Conservation (phyloP, 768 basidiomycete species). For the Macrolepiota dolichaula region DNA sequence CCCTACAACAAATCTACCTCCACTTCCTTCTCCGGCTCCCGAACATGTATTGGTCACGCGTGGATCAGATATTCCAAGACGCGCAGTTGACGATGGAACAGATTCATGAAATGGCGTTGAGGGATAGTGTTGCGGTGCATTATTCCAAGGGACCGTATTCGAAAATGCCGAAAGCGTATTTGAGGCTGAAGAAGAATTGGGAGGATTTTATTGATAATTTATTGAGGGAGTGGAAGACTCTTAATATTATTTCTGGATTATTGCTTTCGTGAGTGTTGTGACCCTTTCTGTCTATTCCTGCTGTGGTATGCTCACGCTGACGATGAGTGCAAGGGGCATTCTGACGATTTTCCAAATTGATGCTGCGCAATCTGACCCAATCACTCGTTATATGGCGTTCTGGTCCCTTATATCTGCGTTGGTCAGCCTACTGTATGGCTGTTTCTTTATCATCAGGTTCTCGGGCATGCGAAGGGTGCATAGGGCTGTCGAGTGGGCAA, state of each 20-base stretch:
- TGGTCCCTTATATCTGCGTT: slow-evolving; percentile 53
- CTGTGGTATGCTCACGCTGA: background rate
- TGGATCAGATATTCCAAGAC: slow-evolving; percentile 60
- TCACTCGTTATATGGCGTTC: slow-evolving; percentile 52
- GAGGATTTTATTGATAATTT: no score
- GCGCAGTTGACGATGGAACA: slow-evolving; percentile 59
- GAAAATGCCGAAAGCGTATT: slow-evolving; percentile 15
- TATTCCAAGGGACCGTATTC: slow-evolving; percentile 3
- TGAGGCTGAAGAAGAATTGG: slow-evolving; percentile 16
- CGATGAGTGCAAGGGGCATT: slow-evolving; percentile 21
- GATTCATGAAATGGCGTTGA: slow-evolving; percentile 40
- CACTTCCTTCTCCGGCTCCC: slow-evolving; percentile 51
- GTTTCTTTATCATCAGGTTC: slow-evolving; percentile 61
- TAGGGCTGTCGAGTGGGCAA: slow-evolving; percentile 59
- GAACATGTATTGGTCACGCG: slow-evolving; percentile 61
- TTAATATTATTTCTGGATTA: no score
- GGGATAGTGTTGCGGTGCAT: slow-evolving; percentile 14
- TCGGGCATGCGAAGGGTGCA: slow-evolving; percentile 59
- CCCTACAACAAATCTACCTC: slow-evolving; percentile 27
- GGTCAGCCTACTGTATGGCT: slow-evolving; percentile 58
- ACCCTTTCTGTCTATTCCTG: background rate
- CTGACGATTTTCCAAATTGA: slow-evolving; percentile 29
- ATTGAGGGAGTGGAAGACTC: no score
- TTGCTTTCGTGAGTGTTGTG: slow-evolving; percentile 11
- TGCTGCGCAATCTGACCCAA: slow-evolving; percentile 40